A percentile compares a stretch with the other conserved stretches of the same genome.
phyloP scores from a whole-genome alignment of 192 early-diverging fungal species.

The Umbelopsis isabellina region DNA sequence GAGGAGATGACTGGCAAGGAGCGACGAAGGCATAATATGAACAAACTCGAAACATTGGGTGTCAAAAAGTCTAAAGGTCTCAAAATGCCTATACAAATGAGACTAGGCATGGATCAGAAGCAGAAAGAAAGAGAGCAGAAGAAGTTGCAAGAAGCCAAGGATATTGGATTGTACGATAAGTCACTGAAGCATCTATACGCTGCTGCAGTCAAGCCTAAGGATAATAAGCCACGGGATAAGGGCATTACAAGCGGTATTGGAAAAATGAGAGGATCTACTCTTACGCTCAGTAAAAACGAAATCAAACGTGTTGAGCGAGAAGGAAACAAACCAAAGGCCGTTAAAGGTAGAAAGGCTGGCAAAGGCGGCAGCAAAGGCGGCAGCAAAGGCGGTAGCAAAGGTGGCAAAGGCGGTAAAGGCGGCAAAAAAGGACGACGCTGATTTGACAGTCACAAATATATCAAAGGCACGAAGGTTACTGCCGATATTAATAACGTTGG shows the following conservation, averaged over 20 bases:
- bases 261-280: conserved; percentile 43
- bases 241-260: conserved; percentile 48
- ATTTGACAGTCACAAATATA: neutral
- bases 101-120: conserved; percentile 41
- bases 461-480: no score
- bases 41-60: conserved; percentile 39
- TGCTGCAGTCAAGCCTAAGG: conserved; percentile 21
- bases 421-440: neutral
- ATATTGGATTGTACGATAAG: conserved; percentile 48
- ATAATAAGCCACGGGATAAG: conserved; percentile 33
- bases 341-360: neutral
- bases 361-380: neutral
- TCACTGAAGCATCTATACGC: conserved; percentile 46
- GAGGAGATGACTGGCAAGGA: conserved; percentile 48
- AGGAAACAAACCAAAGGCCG: conserved; percentile 21
- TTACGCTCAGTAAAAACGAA: conserved; percentile 43
- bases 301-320: conserved; percentile 36
- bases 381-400: neutral
- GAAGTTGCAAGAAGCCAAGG: conserved; percentile 46
- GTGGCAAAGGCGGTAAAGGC: neutral
- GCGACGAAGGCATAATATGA: conserved; percentile 40
- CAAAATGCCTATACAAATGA: conserved; percentile 35
- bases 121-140: conserved; percentile 32
- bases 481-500: neutral
- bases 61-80: conserved; percentile 35